These are phyloP conservation scores for Chalaropsis thielavioides DNA, from an alignment of 2,329 filamentous ascomycete species.

Conservation along the genomic window DNA sequence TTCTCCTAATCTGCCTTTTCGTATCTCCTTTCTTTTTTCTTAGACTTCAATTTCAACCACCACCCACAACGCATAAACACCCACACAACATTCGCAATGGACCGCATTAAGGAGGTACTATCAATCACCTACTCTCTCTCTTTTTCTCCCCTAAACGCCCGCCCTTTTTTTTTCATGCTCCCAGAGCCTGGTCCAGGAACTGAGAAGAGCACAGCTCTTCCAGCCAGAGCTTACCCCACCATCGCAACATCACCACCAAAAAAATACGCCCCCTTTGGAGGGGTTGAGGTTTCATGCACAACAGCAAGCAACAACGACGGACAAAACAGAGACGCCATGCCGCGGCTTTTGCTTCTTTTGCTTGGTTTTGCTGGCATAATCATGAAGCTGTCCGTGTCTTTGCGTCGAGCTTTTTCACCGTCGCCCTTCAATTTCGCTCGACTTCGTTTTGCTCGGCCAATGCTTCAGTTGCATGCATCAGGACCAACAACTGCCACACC, in stretches of 20 bases:
- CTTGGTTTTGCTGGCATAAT: neutral
- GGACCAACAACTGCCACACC: neutral
- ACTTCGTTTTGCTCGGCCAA: neutral
- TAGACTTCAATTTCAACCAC: neutral
- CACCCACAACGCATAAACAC: neutral
- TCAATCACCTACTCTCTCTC: slow-evolving; percentile 6
- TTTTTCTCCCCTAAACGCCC: neutral
- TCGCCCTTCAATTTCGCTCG: neutral
- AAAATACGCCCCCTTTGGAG: neutral
- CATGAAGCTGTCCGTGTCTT: neutral
- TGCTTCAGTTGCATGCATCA: neutral
- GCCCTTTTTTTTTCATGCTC: neutral
- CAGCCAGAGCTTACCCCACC: slow-evolving; percentile 14
- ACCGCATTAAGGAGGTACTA: slow-evolving; percentile 79
- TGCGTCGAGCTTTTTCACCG: neutral
- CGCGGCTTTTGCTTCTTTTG: neutral
- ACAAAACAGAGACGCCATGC: neutral
- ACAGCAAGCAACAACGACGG: neutral
- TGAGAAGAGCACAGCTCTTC: neutral
- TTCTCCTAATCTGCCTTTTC: slow-evolving; percentile 19
- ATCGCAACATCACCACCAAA: slow-evolving; percentile 18
- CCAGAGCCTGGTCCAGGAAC: neutral
- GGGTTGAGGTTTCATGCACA: neutral
- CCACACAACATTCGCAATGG: slow-evolving; percentile 38
- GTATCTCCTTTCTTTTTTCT: slow-evolving; percentile 19